Conservation (phyloP, 2,329 filamentous ascomycete genomes). For the Fusarium clavum region DNA sequence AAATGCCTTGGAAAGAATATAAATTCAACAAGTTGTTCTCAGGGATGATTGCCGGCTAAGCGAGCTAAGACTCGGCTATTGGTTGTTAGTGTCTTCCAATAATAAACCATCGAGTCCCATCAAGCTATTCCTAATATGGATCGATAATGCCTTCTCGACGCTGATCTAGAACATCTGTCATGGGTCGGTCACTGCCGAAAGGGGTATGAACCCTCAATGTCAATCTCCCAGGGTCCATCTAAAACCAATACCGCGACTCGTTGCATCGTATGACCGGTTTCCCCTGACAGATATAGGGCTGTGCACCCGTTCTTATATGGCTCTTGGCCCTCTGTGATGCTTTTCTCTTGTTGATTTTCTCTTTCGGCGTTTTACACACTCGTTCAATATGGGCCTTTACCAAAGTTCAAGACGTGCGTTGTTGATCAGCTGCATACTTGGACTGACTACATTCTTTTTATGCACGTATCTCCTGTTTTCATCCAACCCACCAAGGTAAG, state of each 20-base stretch:
- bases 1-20: too few relatives aligned
- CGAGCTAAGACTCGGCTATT: not conserved
- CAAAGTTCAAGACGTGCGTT: not conserved
- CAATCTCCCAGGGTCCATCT: not conserved
- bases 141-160: not conserved
- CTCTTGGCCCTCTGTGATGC: too few relatives aligned
- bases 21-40: too few relatives aligned
- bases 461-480: not conserved
- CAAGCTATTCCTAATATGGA: not conserved
- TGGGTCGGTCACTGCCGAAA: not conserved
- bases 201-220: not conserved
- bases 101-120: not conserved
- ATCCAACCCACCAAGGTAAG: not conserved
- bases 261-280: not conserved
- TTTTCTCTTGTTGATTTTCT: not conserved
- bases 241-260: not conserved
- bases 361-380: rapidly evolving
- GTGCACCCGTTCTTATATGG: not conserved
- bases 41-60: not conserved
- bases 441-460: not conserved
- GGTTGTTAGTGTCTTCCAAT: not conserved
- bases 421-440: not conserved
- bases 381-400: not conserved
- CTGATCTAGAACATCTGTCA: not conserved
- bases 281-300: not conserved